These are phyloP conservation scores for Trypanosoma avium DNA, from an alignment of 208 protist genomes.

Conservation along the genomic window DNA sequence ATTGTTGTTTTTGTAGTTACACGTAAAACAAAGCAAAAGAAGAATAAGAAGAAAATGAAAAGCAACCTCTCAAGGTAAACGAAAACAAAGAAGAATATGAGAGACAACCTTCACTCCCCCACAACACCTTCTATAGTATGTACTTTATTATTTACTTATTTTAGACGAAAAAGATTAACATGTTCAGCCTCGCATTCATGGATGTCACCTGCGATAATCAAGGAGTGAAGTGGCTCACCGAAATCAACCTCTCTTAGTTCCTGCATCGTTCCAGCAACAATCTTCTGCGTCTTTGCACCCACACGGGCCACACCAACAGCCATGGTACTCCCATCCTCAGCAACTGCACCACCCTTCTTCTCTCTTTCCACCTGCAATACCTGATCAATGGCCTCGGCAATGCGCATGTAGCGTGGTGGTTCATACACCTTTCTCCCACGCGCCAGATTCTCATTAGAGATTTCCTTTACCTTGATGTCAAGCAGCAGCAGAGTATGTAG, in stretches of 20 bases:
- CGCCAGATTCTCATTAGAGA: conserved; percentile 95
- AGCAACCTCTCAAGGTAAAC: no score
- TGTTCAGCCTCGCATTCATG: conserved; percentile 94
- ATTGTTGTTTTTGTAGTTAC: no score
- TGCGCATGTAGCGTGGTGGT: conserved; percentile 98
- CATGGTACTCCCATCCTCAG: conserved; percentile 79
- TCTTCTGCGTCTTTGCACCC: conserved; percentile 90
- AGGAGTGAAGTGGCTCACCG: conserved; percentile 96
- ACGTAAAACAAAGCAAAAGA: no score
- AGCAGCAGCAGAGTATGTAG: conserved; percentile 98
- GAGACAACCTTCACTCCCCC: no score
- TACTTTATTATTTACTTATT: no score
- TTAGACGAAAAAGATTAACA: conserved; percentile 60
- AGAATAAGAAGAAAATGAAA: no score
- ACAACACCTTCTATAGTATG: no score
- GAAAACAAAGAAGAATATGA: no score
- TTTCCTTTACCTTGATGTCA: conserved; percentile 99
- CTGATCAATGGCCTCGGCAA: conserved; percentile 95
- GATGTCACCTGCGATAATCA: conserved; percentile 96
- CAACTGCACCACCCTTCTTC: conserved; percentile 65
- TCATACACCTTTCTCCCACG: conserved; percentile 96
- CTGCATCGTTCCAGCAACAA: conserved; percentile 92
- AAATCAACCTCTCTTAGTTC: conserved; percentile 95
- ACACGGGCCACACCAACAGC: conserved; percentile 96
- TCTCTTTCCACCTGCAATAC: conserved; percentile 93